These are phyloP conservation scores for Leccinum sublutescens DNA, from an alignment of 768 basidiomycete genomes.

Conservation along the genomic window DNA sequence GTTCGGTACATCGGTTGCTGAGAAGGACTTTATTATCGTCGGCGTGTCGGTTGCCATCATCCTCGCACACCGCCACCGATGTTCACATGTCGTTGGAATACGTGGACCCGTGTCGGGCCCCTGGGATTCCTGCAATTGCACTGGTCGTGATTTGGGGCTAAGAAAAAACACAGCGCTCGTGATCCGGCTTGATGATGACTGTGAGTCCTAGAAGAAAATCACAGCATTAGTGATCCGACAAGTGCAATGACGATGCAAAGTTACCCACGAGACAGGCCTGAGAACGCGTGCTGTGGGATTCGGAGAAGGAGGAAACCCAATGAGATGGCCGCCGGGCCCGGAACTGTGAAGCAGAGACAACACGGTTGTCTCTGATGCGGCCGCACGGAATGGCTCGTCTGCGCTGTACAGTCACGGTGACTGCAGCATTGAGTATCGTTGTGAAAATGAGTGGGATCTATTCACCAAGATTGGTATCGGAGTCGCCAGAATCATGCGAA, in stretches of 20 bases:
- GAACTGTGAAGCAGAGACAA: not conserved
- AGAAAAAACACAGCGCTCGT: not conserved
- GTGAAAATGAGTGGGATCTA: too few relatives aligned
- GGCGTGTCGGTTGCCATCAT: not conserved
- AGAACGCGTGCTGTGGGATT: not conserved
- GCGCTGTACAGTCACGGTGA: slow-evolving; percentile 22
- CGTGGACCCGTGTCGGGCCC: not conserved
- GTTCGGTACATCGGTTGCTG: not conserved
- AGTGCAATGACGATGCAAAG: not conserved
- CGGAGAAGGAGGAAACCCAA: not conserved
- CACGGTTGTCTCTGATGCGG: slow-evolving; percentile 29
- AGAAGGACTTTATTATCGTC: not conserved
- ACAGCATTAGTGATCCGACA: not conserved
- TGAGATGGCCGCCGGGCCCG: not conserved
- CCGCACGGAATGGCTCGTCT: slow-evolving; percentile 31
- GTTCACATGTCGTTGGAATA: slow-evolving; percentile 3
- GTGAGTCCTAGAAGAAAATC: not conserved
- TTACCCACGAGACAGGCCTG: not conserved
- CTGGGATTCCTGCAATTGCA: not conserved
- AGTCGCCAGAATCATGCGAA: not conserved
- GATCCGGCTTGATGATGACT: not conserved
- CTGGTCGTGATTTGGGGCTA: not conserved
- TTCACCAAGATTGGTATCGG: not conserved
- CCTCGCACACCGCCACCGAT: slow-evolving; percentile 1
- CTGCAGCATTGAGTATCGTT: too few relatives aligned